phyloP scores from a whole-genome alignment of 805 yeast species.

The Zygosaccharomyces kombuchaensis region DNA sequence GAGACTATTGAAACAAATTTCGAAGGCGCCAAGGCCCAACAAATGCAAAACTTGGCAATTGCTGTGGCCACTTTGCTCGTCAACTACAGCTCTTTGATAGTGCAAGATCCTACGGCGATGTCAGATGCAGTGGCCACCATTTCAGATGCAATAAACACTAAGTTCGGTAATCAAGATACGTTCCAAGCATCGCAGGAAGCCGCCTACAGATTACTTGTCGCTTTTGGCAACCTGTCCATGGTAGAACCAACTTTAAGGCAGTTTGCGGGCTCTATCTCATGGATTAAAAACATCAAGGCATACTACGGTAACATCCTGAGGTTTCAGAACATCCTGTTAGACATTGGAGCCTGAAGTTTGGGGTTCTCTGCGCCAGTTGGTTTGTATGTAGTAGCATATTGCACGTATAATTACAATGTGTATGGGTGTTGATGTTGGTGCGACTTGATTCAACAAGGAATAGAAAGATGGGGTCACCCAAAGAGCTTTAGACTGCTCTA shows the following conservation, averaged over 20 bases:
- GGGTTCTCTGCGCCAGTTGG: background rate
- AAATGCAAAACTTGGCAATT: slow-evolving; percentile 34
- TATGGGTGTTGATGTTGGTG: background rate
- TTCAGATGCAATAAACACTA: slow-evolving; percentile 28
- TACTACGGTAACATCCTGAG: slow-evolving; percentile 21
- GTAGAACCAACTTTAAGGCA: slow-evolving; percentile 32
- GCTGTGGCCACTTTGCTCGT: slow-evolving; percentile 48
- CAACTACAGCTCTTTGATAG: slow-evolving; percentile 43
- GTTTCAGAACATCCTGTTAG: slow-evolving; percentile 24
- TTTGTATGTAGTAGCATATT: background rate
- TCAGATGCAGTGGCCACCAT: slow-evolving; percentile 31
- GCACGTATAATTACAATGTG: background rate
- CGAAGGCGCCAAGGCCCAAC: slow-evolving; percentile 25
- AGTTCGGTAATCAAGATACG: slow-evolving; percentile 30
- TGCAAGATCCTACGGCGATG: slow-evolving; percentile 27
- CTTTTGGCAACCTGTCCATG: slow-evolving; percentile 55
- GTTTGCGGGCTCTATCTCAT: slow-evolving; percentile 30
- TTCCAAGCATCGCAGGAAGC: slow-evolving; percentile 52
- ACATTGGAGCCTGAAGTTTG: slow-evolving; percentile 6
- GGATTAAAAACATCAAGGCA: slow-evolving; percentile 26
- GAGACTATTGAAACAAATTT: slow-evolving; percentile 33
- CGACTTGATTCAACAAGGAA: background rate
- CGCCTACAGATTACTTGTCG: slow-evolving; percentile 58
- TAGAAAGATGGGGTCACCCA: background rate
- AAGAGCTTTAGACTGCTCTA: background rate